Evolutionary conservation across 1,139 yeast species (phyloP), one percentile per base, ranked within the genome.

Genomic region (Candida sanyaensis): DNA sequence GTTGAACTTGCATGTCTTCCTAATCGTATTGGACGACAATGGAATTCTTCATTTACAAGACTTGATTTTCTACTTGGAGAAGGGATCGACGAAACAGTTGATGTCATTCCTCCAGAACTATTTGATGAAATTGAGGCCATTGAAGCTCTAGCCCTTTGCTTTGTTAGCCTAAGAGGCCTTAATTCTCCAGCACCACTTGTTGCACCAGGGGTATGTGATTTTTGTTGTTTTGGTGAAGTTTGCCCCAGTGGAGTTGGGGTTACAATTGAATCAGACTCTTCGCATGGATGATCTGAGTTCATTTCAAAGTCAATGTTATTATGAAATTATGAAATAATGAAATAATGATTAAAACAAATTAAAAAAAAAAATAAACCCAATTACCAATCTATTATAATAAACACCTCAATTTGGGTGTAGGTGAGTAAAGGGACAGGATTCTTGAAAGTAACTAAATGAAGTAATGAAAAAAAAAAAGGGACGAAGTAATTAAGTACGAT

Each of bases 101-200:
- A 42, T n/a, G 50, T 40, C 9, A 47, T 37, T 11, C 46, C 42
- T 12, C 42, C 37, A 4, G 46, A 31, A 26, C 50, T 40, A 11
- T 49, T 45, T 10, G 46, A 47, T 5, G 58, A 38, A 29, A 47
- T 52, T 8, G 60, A 53, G 1, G 48, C 33, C 6, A 52, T 44
- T 17, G 49, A 39, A 8, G 51, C 50, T 39, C 53, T 49, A 17
- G 60, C 59, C 39, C 65, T 63, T 36, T 71, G 60, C 50, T 68
- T 70, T 31, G 69, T 66, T 36, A 71, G 60, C 24, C 70, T 52
- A 32, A 71, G 66, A 8, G 75, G 75, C 44, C 66, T 64, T 47
- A 67, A 61, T 23, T 52, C 55, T 6, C 50, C 46, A 13, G 27
- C 42, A 29, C 45, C 37, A 23, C 46, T 31, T 28, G 48, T 12